Conservation (phyloP, 768 basidiomycete genomes). For the Cystobasidium ongulense region DNA sequence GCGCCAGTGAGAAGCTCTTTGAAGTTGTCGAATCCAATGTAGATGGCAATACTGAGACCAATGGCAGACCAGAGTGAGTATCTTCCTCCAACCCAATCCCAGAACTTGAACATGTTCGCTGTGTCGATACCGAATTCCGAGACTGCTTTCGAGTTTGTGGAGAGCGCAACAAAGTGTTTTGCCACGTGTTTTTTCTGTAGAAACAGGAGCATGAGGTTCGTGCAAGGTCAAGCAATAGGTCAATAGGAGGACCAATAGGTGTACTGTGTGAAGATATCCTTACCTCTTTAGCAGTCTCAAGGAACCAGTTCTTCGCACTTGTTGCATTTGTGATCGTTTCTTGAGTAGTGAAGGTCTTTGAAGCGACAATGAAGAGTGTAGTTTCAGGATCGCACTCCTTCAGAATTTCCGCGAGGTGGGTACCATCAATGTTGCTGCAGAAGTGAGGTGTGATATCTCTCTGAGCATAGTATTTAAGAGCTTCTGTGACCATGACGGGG, state of each 20-base stretch:
- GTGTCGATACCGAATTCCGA: conserved; percentile 83
- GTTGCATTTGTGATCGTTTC: conserved; percentile 99
- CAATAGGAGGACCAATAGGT: background rate
- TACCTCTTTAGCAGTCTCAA: conserved; percentile 64
- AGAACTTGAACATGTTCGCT: conserved; percentile 98
- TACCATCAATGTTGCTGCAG: conserved; percentile 96
- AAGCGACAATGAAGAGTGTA: conserved; percentile 95
- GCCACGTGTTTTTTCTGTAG: conserved; percentile 70
- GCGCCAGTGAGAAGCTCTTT: conserved; percentile 80
- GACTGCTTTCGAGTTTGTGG: conserved; percentile 90
- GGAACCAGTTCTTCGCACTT: conserved; percentile 90
- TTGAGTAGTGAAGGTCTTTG: conserved; percentile 98
- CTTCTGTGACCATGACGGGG: conserved; percentile 98
- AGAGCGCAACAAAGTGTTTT: conserved; percentile 97
- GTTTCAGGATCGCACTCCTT: conserved; percentile 74
- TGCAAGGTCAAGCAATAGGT: too few relatives aligned
- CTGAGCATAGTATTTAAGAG: conserved; percentile 84
- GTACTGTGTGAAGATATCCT: conserved; percentile 35
- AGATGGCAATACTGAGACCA: conserved; percentile 84
- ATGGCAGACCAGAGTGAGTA: conserved; percentile 99
- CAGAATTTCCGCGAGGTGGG: conserved; percentile 84
- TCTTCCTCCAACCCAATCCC: conserved; percentile 99
- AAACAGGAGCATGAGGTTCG: background rate
- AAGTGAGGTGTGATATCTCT: conserved; percentile 79
- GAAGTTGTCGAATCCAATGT: conserved; percentile 90